A percentile compares a stretch with the other conserved stretches of the same genome.
Evolutionary conservation across 1,139 yeast species (phyloP).

Genomic region (Saccharomyces hybrid): DNA sequence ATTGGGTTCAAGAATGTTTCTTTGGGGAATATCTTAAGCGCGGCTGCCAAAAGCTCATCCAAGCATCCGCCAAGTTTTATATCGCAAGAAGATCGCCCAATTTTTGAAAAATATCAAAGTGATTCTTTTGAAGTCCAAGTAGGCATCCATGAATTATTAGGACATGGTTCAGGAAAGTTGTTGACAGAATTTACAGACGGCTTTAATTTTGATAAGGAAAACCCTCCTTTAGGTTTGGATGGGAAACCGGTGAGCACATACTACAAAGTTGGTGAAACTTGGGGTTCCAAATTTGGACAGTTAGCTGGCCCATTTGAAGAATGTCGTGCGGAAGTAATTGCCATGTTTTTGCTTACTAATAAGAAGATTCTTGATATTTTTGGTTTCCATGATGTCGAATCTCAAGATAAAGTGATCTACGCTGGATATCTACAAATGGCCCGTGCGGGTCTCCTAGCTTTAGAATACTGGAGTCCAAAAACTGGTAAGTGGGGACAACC

Average conservation of each 20-base stretch:
- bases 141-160: constrained; percentile 82
- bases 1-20: constrained; percentile 86
- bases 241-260: constrained; percentile 54
- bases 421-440: constrained; percentile 75
- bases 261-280: constrained; percentile 75
- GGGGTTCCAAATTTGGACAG: constrained; percentile 81
- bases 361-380: constrained; percentile 61
- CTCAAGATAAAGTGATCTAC: constrained; percentile 55
- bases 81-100: constrained; percentile 41
- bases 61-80: constrained; percentile 68
- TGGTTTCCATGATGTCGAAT: constrained; percentile 50
- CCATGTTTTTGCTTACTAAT: constrained; percentile 69
- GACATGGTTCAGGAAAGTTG: constrained; percentile 88
- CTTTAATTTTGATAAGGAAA: constrained; percentile 59
- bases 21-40: constrained; percentile 73
- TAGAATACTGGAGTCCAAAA: constrained; percentile 81
- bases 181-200: constrained; percentile 58
- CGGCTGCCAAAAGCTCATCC: constrained; percentile 48
- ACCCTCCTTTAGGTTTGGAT: constrained; percentile 51
- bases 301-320: constrained; percentile 85
- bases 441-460: constrained; percentile 73
- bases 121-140: constrained; percentile 89
- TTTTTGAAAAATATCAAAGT: constrained; percentile 64
- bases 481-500: constrained; percentile 87
- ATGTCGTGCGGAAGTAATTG: constrained; percentile 87